Evolutionary conservation across 345 rosid genomes (phyloP), one percentile per base, ranked within the genome.

Genomic region (Acer saccharum): DNA sequence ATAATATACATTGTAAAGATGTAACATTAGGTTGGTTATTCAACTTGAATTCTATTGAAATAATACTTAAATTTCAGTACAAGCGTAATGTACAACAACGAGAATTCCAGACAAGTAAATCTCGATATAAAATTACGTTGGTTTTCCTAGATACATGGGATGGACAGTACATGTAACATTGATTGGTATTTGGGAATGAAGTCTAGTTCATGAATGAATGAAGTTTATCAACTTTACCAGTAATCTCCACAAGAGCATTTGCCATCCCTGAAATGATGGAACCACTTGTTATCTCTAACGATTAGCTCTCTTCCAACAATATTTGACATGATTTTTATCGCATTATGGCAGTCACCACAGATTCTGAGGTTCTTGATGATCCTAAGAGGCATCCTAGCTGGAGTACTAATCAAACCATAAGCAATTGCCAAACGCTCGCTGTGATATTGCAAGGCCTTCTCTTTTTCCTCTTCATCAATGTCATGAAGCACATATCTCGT

Each of bases 401-500:
- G 94, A 6, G 90, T 90, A 63, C 90, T 88, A 21, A 88, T 90
- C 80, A 90, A 83, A 74, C 92, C 94, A 75, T 88, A 88, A 3
- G 92, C 94, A 75, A 90, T 88, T 0, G 90, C 90, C 81, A 88
- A 77, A 23, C 88, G 89, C 85, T 90, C 90, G 10, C 92, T 90
- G 61, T 88, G 89, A 77, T 87, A 90, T 64, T 80, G 78, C 84
- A 90, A 68, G n/a, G 91, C 91, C 81, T 86, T 79, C 79, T 84
- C 92, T 82, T 90, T 90, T 0, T 89, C 93, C 76, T 86, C 89
- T 79, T 90, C 82, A 5, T 88, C 90, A 48, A 88, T 88, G 81
- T 88, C 90, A 21, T 88, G 94, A 76, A 90, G 89, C 76, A 88
- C 92, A 21, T 88, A 90, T 75, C 92, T 84, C 0, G 91, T 87